Evolutionary conservation across 179 eudicot species (phyloP), one percentile per base, ranked within the genome.

Genomic region (Beta macrorhiza): DNA sequence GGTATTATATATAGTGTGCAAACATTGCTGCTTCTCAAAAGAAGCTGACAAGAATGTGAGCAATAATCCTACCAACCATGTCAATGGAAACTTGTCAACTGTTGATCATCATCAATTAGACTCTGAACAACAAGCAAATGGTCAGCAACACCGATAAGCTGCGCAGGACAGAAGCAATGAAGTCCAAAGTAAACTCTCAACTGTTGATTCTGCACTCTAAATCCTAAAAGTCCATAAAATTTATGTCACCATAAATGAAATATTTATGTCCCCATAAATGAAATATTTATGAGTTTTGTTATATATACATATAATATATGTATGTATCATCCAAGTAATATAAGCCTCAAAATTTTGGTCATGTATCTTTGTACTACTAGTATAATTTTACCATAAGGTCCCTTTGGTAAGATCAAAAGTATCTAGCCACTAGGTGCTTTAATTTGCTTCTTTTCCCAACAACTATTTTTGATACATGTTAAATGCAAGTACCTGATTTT

Each of bases 1-100:
- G 89, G 76, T 72, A 37, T 13, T 87, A n/a, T 87, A 87, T 44
- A 79, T 47, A 37, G 67, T 79, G n/a, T 86, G 80, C 79, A 84
- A 82, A 59, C 63, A 77, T 71, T 82, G 84, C 53, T 83, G 82
- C 61, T 64, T 80, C 67, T 45, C 70, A 53, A 74, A 68, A 1
- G 15, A 78, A 7, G 4, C 67, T 49, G 62, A 77, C 11, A 77
- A 15, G 16, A 75, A 68, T 56, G 5, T 19, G 4, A n/a, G 25
- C 53, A 56, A 29, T 29, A 29, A 42, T 51, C 13, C 80, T 8
- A 37, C 77, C 2, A 53, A 70, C 17, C 14, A 1, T n/a, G 75
- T 17, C 5, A 53, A 55, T 15, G 69, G 37, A 68, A 70, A 61
- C 56, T 37, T 16, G 25, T 32, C 44, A 59, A 71, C 44, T 52